phyloP scores from a whole-genome alignment of 805 yeast species.

The Yamadazyma phyllophila region DNA sequence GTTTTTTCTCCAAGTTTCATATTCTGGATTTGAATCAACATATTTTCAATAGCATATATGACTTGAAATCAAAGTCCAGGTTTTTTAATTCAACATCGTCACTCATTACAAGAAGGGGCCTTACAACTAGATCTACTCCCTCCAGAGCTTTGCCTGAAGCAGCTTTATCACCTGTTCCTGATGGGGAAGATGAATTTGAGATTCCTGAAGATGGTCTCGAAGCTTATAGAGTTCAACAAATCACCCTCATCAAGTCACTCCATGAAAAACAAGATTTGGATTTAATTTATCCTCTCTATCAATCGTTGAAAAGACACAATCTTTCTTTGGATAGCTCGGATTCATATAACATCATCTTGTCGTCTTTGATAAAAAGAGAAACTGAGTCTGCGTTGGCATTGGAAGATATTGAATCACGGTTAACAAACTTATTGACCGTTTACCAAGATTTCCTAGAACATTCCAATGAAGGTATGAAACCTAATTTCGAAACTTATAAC shows the following conservation, averaged over 20 bases:
- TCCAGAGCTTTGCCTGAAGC: neutral
- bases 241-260: conserved; percentile 3
- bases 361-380: conserved; percentile 51
- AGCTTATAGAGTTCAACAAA: conserved; percentile 10
- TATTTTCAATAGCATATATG: conserved; percentile 24
- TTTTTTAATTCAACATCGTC: conserved; percentile 22
- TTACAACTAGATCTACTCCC: conserved; percentile 1
- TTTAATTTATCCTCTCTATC: conserved; percentile 40
- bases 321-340: conserved; percentile 46
- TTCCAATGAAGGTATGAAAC: conserved; percentile 37
- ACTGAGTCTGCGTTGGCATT: conserved; percentile 35
- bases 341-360: conserved; percentile 52
- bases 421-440: conserved; percentile 61
- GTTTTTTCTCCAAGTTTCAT: conserved; percentile 17
- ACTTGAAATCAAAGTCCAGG: conserved; percentile 22
- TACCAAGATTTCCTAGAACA: conserved; percentile 59
- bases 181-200: neutral
- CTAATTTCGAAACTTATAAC: conserved; percentile 54
- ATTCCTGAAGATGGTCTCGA: conserved; percentile 1
- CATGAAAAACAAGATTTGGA: conserved; percentile 23
- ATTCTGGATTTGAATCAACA: conserved; percentile 32
- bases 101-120: conserved; percentile 10
- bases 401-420: conserved; percentile 51
- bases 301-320: conserved; percentile 38
- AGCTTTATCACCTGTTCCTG: neutral